Evolutionary conservation across 2,329 filamentous ascomycete species (phyloP).

Genomic region (Ceratocystis cubensis): DNA sequence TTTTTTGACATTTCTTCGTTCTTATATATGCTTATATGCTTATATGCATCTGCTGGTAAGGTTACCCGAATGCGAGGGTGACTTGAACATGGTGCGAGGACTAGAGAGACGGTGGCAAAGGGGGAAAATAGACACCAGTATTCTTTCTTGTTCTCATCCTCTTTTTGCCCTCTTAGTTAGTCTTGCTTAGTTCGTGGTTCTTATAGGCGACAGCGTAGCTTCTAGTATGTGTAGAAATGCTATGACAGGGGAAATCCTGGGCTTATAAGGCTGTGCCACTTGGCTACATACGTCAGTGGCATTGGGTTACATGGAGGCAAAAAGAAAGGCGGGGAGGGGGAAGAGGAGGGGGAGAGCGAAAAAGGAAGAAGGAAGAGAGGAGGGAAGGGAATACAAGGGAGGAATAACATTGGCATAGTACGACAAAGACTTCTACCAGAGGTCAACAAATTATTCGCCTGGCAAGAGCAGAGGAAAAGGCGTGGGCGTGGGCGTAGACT

Average conservation of each 20-base stretch:
- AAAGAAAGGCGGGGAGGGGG: not conserved
- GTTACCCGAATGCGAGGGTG: no score
- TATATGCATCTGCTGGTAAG: not conserved
- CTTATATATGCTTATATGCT: conserved; percentile 1
- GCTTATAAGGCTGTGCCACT: conserved; percentile 1
- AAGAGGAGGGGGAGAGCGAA: not conserved
- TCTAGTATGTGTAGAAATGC: not conserved
- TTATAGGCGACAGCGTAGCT: not conserved
- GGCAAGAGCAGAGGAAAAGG: no score
- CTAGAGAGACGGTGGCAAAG: no score
- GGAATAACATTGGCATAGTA: no score
- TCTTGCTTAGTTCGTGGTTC: not conserved
- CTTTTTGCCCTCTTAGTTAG: no score
- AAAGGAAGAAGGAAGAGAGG: not conserved
- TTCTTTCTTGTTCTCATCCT: no score
- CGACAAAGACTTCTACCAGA: no score
- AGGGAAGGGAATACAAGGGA: no score
- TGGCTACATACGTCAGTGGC: conserved; percentile 5
- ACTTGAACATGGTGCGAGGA: no score
- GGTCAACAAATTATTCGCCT: no score
- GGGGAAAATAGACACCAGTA: no score
- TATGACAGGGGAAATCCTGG: not conserved
- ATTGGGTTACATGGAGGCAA: conserved; percentile 5
- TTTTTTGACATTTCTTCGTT: not conserved
- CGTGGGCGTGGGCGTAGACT: no score